These are phyloP conservation scores for Botryotinia calthae DNA, from an alignment of 2,329 filamentous ascomycete genomes.

Conservation along the genomic window DNA sequence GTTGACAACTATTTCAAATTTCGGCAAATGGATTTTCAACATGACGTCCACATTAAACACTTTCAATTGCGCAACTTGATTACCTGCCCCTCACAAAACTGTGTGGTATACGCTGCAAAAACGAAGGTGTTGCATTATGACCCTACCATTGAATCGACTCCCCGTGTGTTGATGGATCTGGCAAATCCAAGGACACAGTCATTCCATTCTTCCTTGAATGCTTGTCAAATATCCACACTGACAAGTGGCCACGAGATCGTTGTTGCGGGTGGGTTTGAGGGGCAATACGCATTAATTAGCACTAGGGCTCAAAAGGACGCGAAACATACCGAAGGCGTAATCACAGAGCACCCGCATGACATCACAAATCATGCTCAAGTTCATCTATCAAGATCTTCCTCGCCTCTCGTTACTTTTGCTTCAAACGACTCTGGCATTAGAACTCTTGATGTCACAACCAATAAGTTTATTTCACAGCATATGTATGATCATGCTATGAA, in stretches of 20 bases:
- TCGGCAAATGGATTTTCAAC: constrained; percentile 53
- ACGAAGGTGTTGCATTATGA: constrained; percentile 53
- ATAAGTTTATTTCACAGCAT: constrained; percentile 55
- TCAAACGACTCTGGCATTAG: constrained; percentile 62
- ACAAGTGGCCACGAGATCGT: constrained; percentile 39
- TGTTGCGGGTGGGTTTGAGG: constrained; percentile 42
- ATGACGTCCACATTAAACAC: constrained; percentile 56
- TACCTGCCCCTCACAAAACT: constrained; percentile 53
- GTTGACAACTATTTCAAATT: constrained; percentile 54
- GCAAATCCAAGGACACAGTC: constrained; percentile 33
- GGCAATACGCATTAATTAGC: constrained; percentile 42
- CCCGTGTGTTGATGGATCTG: constrained; percentile 33
- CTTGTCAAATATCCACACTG: constrained; percentile 39
- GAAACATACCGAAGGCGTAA: constrained; percentile 40
- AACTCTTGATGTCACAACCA: constrained; percentile 56
- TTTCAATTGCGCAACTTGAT: constrained; percentile 65
- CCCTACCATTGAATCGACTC: constrained; percentile 38
- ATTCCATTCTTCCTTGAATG: constrained; percentile 25
- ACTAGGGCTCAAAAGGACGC: constrained; percentile 35
- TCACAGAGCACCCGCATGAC: constrained; percentile 52
- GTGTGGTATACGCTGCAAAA: constrained; percentile 55
- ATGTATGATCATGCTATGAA: constrained; percentile 65
- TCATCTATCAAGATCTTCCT: constrained; percentile 52
- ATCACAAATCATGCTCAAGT: constrained; percentile 67
- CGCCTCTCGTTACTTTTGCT: constrained; percentile 57